Percentiles rank a stretch among this genome's conserved stretches.
These are phyloP conservation scores for Penicillium soppii DNA, from an alignment of 495 filamentous ascomycete genomes.

Conservation along the genomic window DNA sequence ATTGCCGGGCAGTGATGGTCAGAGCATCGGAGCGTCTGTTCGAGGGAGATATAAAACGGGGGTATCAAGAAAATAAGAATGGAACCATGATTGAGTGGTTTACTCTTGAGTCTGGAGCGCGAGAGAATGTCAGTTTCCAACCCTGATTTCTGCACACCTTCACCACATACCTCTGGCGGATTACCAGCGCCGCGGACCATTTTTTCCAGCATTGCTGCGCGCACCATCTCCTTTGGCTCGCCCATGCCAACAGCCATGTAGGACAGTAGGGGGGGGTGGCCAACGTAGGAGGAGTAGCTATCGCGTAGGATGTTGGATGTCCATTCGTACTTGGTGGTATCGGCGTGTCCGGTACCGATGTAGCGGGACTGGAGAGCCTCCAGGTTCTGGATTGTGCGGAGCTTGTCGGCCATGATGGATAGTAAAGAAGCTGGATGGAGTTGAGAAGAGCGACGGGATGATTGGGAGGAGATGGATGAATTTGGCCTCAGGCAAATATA, in stretches of 20 bases:
- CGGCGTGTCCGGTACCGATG: constrained; percentile 95
- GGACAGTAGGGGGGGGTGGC: constrained; percentile 83
- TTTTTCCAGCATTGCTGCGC: constrained; percentile 78
- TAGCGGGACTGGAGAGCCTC: constrained; percentile 92
- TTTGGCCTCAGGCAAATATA: background rate
- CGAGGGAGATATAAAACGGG: too few species aligned
- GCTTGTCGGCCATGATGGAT: constrained; percentile 81
- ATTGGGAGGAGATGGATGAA: constrained; percentile 4
- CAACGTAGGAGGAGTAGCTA: constrained; percentile 78
- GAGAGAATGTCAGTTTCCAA: constrained; percentile 9
- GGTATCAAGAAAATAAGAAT: background rate
- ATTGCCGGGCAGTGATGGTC: too few species aligned
- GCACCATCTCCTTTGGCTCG: constrained; percentile 74
- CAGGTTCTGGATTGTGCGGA: constrained; percentile 94
- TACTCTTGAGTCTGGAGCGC: constrained; percentile 26
- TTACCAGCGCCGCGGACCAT: constrained; percentile 91
- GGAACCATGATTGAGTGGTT: background rate
- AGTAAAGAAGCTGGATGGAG: background rate
- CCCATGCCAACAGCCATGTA: constrained; percentile 90
- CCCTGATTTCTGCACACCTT: background rate
- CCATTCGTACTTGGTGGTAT: constrained; percentile 98
- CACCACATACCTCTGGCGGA: constrained; percentile 61
- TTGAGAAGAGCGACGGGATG: background rate
- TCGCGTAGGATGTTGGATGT: constrained; percentile 86
- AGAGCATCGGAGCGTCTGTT: too few species aligned